Evolutionary conservation across 2,329 filamentous ascomycete genomes (phyloP), one percentile per base, ranked within the genome.

Genomic region (Fusarium hostae): DNA sequence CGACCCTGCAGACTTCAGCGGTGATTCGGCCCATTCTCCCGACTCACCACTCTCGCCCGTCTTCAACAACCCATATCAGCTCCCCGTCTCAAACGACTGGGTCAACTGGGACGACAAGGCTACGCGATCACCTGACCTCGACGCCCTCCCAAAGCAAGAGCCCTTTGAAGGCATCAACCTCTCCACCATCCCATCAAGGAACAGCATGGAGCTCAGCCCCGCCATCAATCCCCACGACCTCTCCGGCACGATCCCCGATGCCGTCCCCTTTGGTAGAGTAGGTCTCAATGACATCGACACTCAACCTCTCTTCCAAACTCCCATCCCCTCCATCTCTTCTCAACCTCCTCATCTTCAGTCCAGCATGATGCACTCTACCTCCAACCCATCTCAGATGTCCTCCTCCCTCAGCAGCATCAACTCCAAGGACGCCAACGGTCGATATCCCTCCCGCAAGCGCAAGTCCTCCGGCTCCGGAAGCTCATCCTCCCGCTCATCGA

Each of bases 401-500:
- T 59, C 65, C 7, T 59, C 65, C 10, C 50, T 66, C 11, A 45
- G 58, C 59, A 67, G 47, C 41, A 59, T 65, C 37, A 59, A 55
- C 52, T 59, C 66, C 51, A 76, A 76, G 56, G 75, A 76, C 41
- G 61, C 73, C 30, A 54, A 63, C 30, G 60, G 63, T 9, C 67
- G 75, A 64, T 76, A 76, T 55, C 75, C 75, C 66, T 76, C 75
- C 24, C 76, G 78, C 41, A 79, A 79, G 70, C 78, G 78, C 75
- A 79, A 79, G 66, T 79, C 78, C 30, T 78, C 77, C 1, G 75
- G 77, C 55, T 78, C 76, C 10, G 75, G 76, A 51, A 73, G 77
- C 35, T 57, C 71, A 12, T 77, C 76, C 9, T 79, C 78, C 18
- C 77, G 71, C 44, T 78, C 78, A 3, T 78, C 86, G 79, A 55